Evolutionary conservation across 176 grass and related monocot genomes (phyloP), one percentile per base, ranked within the genome.

Genomic region (Triticum dicoccoides): DNA sequence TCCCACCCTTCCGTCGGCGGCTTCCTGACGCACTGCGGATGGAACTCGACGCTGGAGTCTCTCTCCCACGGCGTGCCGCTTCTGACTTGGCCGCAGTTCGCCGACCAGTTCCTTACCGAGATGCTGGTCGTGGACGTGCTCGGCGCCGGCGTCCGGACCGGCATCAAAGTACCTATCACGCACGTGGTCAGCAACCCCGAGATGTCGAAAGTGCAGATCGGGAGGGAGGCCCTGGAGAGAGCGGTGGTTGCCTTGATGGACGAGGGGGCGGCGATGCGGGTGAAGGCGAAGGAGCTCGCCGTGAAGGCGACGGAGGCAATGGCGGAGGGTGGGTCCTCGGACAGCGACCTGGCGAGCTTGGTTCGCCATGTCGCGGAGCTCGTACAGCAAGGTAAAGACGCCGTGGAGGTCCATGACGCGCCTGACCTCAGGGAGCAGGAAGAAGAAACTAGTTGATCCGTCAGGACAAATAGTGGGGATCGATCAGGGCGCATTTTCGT

Each of bases 101-200:
- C 65, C 14, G 92, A 97, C 67, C 92, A 97, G 74, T 94, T 97
- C 83, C 56, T 91, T 11, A 94, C 83, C 80, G 95, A 97, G 82
- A 77, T 58, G 79, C 77, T 97, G 30, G 45, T 74, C 25, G 90
- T 91, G 0, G 88, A 97, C 38, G 92, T 97, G 67, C 71, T 91
- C 71, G 63, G 76, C 14, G 32, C 82, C 32, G 92, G 90, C n/a
- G 83, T 92, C 52, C 77, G 87, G 9, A 8, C 56, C 9, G 93
- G 88, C 62, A 76, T 71, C 9, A 86, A 58, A 79, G 74, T 80
- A 13, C 88, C 83, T 5, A 0, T 14, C 23, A 69, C 65, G 52
- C 84, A 73, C 73, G 79, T 15, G 27, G 0, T 71, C 24, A 5
- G 23, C 5, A 45, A 45, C 9, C n/a, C 61, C 1, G 30, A 11